Base-by-base conservation (phyloP, 345 rosid species). In the Tarenaya hassleriana region DNA sequence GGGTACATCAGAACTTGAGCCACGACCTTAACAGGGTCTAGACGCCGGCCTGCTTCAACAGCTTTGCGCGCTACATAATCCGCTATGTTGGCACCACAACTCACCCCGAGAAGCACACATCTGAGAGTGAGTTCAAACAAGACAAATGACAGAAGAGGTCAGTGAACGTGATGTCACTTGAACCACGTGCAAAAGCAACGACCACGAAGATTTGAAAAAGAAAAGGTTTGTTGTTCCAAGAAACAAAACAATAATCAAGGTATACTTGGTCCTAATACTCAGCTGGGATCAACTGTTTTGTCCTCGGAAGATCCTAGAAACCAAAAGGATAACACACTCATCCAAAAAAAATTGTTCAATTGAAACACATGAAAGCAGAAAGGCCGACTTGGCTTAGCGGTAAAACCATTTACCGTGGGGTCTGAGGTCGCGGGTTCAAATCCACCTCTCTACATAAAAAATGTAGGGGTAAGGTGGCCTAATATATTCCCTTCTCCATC, bases 1-100 rank as follows among this genome's bases (percentile, higher is more conserved):
- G 96, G 95, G 57, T 80, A 84, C 92, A 91, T 80, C 63, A 87
- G 55, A 41, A 91, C 95, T 73, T 84, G 98, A 12, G 98, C 95
- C 1, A 82, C 96, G 52, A 91, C 95, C 68, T 87, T 91, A 13
- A 91, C 80, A 57, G 95, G 98, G 19, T 84, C 81, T 68, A 87
- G 69, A 54, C 43, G 71, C 59, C 63, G 76, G 60, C 96, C 92
- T 50, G 70, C 77, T 52, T 82, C 89, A 8, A 84, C 85, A 47
- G 95, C 82, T 73, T 76, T 79, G 18, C 85, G 82, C 46, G 96
- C 71, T 52, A 84, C 83, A 41, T 80, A 78, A 59, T 84, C 89
- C 13, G 84, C 94, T 40, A 91, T 84, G 69, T 87, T 87, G 15
- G 89, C 86, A 34, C 98, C 95, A 53, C 95, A 91, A 69, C 95